Base-by-base conservation (phyloP, 352 stramenopile species). In the Globisporangium paddicum region DNA sequence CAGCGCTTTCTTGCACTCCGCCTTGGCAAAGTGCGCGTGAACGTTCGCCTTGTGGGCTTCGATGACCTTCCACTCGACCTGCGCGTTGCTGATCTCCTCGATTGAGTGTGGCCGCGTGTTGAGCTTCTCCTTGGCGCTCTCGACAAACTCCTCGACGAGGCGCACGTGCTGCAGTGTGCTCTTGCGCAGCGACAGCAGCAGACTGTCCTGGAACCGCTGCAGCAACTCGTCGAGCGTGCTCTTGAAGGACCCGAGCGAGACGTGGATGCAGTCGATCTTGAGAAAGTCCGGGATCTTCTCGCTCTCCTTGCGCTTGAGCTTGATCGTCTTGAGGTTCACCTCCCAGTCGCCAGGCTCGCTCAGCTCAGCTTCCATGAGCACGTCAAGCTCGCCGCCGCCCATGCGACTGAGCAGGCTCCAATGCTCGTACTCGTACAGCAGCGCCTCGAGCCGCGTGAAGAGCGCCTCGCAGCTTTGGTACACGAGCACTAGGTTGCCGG, bases 391-490 rank as follows among this genome's bases (percentile, higher is more conserved):
- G 0, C 71, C 50, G 14, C 60, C 72, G 28, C 75, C 71, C 5
- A 89, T 56, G 18, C 66, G 65, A 18, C 71, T 62, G n/a, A 93
- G 55, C 13, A 91, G 68, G 3, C 74, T 87, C 84, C 87, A 97
- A 3, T 75, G 71, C 56, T 96, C 82, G 67, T 97, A 97, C 52
- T 92, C 78, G 28, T 70, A 71, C 8, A 89, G 1, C 0, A 96
- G 51, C 25, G 71, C 63, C 57, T 95, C 86, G 16, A 98, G 51
- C 2, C 80, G 77, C 14, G 71, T 67, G 53, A 98, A 98, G 23
- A 98, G 77, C n/a, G 69, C 56, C 60, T 98, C 94, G 26, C 91
- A 94, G 10, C 95, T 96, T 35, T 83, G 64, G 65, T 97, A 98
- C 8, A 98, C 94, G 4, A 84, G 71, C 1, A 96, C 72, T 0